Base-by-base conservation (phyloP, 495 filamentous ascomycete species). In the Aspergillus funiculosus region DNA sequence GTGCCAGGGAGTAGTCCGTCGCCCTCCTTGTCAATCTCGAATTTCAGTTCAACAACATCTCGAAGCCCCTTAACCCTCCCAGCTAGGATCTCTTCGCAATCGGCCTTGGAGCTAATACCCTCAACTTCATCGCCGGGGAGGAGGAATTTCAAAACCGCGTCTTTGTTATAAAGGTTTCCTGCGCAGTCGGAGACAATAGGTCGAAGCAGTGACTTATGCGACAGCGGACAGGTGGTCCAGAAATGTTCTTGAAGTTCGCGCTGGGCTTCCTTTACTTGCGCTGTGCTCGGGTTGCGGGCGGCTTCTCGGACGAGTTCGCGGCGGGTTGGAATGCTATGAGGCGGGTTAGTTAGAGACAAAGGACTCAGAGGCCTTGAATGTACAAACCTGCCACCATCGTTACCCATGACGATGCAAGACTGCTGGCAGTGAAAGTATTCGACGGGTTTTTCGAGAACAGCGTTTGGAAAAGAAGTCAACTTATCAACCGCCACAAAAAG, bases 161-260 rank as follows among this genome's bases (percentile, higher is more conserved):
- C 89, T 63, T 96, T 97, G 58, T 95, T 97, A 71, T 95, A 99
- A 1, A 99, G 79, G 15, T 82, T 83, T 1, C 92, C 94, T 3
- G 76, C 73, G 22, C 74, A 83, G 65, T 99, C 92, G 1, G 87
- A 91, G 10, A 97, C 91, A 1, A 90, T 72, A 1, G 89, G 85
- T 10, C 76, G 65, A 2, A 78, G 66, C 2, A 98, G 74, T 0
- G 78, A 79, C 52, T 81, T 77, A 28, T 87, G 86, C 1, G 88
- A 94, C 26, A 98, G 73, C 0, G 90, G 89, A 48, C 91, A 94
- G 40, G 80, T 83, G 0, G 73, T 79, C 92, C 92, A 98, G 61
- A 78, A 77, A 62, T 97, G 85, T 54, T 80, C 76, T 63, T 87
- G 85, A 22, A 82, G 81, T 58, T 94, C 89, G 61, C 82, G 78